phyloP scores from a whole-genome alignment of 2,329 filamentous ascomycete species.

The Massarina eburnea region DNA sequence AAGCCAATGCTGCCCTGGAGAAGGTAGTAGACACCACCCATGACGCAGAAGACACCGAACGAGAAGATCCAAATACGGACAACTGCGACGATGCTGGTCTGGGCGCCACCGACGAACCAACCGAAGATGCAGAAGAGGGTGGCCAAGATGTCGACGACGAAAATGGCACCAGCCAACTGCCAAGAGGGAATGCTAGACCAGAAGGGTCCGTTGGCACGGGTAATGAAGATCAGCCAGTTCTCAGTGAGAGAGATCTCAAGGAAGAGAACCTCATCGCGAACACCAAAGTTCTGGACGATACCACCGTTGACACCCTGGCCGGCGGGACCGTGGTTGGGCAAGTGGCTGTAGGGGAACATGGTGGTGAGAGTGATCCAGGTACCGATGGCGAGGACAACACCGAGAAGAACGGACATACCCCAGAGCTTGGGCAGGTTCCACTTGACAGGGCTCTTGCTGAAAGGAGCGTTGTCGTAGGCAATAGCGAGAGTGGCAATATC shows the following conservation, averaged over 20 bases:
- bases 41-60: slow-evolving; percentile 83
- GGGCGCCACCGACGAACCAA: slow-evolving; percentile 69
- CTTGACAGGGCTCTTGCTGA: slow-evolving; percentile 83
- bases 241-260: slow-evolving; percentile 87
- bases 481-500: slow-evolving; percentile 91
- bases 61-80: slow-evolving; percentile 91
- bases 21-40: slow-evolving; percentile 78
- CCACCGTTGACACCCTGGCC: slow-evolving; percentile 67
- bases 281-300: slow-evolving; percentile 88
- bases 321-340: slow-evolving; percentile 32
- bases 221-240: slow-evolving; percentile 97
- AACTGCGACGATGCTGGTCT: slow-evolving; percentile 79
- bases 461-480: slow-evolving; percentile 90
- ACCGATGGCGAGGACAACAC: slow-evolving; percentile 76
- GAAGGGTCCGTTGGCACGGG: slow-evolving; percentile 88
- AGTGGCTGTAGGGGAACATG: slow-evolving; percentile 60
- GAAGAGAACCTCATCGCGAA: slow-evolving; percentile 80
- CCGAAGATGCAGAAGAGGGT: slow-evolving; percentile 86
- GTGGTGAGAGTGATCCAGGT: slow-evolving; percentile 90
- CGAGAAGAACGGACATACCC: slow-evolving; percentile 86
- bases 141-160: slow-evolving; percentile 79
- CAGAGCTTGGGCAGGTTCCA: slow-evolving; percentile 95
- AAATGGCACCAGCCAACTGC: slow-evolving; percentile 77
- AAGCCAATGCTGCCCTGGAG: slow-evolving; percentile 78
- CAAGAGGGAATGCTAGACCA: slow-evolving; percentile 88